Evolutionary conservation across 441 rosid species (phyloP).

Genomic region (Cnidoscolus chayamansa): DNA sequence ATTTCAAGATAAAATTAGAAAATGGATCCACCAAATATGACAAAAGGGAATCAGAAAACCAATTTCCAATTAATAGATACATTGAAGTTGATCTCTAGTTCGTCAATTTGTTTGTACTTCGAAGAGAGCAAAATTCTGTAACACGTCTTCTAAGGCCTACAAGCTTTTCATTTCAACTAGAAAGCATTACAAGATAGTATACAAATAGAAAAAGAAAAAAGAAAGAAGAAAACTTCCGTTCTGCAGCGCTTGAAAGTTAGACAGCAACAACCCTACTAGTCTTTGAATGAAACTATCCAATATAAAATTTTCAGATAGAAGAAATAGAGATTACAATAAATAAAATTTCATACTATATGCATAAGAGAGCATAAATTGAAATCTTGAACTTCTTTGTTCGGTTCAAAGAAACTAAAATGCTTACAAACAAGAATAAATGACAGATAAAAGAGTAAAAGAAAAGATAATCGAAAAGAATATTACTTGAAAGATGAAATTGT

Average conservation of each 20-base stretch:
- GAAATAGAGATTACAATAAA: neutral
- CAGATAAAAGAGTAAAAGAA: neutral
- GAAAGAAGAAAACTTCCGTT: too few species aligned
- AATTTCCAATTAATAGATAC: neutral
- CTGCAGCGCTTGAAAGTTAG: too few species aligned
- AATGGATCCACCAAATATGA: neutral
- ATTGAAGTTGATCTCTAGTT: too few species aligned
- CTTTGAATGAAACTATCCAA: neutral
- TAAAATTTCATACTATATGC: too few species aligned
- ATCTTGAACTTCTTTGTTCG: neutral
- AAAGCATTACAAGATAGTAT: neutral
- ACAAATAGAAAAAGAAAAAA: too few species aligned
- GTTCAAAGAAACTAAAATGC: neutral
- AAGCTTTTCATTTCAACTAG: neutral
- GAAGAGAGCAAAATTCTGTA: too few species aligned
- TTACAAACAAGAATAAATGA: neutral
- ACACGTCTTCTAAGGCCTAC: neutral
- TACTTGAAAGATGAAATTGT: constrained; percentile 80
- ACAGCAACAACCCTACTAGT: neutral
- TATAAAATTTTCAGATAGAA: neutral
- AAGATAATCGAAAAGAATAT: constrained; percentile 24
- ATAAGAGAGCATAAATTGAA: neutral
- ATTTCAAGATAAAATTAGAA: neutral
- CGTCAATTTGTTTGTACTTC: too few species aligned
- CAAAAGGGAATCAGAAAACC: neutral